Evolutionary conservation across 2,329 filamentous ascomycete species (phyloP).

Genomic region (Teratosphaeriaceae sp.): DNA sequence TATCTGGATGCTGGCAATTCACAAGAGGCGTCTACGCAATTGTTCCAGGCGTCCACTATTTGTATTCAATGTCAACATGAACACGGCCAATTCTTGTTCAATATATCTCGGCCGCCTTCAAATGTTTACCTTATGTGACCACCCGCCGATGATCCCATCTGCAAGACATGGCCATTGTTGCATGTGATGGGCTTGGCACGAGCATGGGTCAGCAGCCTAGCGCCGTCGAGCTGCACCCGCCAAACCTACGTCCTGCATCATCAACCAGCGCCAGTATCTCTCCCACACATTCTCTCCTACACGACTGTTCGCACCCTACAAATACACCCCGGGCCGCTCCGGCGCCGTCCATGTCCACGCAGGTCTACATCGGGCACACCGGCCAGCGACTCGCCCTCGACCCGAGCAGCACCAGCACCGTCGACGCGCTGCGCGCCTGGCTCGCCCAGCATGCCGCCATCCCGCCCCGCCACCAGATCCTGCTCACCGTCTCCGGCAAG

Average conservation of each 20-base stretch:
- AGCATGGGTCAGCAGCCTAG: slow-evolving; percentile 4
- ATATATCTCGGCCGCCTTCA: no score
- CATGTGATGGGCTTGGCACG: no score
- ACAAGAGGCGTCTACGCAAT: no score
- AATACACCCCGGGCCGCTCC: slow-evolving; percentile 10
- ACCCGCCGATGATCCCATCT: no score
- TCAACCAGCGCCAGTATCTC: slow-evolving; percentile 1
- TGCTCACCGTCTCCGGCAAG: slow-evolving; percentile 78
- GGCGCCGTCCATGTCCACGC: slow-evolving; percentile 65
- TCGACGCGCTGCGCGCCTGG: slow-evolving; percentile 81
- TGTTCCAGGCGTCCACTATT: no score
- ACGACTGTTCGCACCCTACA: slow-evolving; percentile 7
- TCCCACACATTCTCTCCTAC: slow-evolving; percentile 4
- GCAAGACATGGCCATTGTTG: no score
- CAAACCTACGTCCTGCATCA: neutral
- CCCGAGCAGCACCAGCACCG: slow-evolving; percentile 64
- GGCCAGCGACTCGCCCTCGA: slow-evolving; percentile 80
- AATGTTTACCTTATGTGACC: no score
- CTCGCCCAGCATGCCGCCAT: slow-evolving; percentile 70
- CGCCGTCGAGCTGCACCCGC: neutral
- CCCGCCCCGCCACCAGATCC: slow-evolving; percentile 70
- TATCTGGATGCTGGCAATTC: no score
- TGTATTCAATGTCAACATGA: no score
- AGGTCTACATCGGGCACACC: slow-evolving; percentile 88
- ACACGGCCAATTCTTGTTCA: no score